Conservation (phyloP, 2,329 filamentous ascomycete genomes). For the Trichoderma afroharzianum region DNA sequence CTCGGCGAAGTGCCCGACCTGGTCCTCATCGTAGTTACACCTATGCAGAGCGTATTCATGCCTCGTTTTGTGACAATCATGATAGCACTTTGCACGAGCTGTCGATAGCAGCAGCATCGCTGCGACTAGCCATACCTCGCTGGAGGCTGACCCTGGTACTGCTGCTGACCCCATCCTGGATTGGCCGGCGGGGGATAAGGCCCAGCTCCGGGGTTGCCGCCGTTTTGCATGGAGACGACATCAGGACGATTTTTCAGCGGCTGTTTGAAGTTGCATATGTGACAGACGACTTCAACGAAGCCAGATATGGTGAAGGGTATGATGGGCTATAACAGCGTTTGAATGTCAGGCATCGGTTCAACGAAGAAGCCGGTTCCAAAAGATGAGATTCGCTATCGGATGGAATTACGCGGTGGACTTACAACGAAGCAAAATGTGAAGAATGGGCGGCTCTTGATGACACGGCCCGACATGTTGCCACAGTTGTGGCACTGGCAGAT, state of each 20-base stretch:
- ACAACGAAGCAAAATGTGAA: slow-evolving; percentile 78
- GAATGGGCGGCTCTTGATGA: slow-evolving; percentile 65
- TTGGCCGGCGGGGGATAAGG: slow-evolving; percentile 28
- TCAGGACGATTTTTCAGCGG: slow-evolving; percentile 57
- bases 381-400: not conserved
- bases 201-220: slow-evolving; percentile 30
- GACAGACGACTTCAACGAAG: slow-evolving; percentile 67
- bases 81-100: not conserved
- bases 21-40: not conserved
- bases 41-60: not conserved
- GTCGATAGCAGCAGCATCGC: not conserved
- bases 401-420: slow-evolving; percentile 28
- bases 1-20: not conserved
- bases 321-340: slow-evolving; percentile 49
- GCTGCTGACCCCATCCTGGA: slow-evolving; percentile 14
- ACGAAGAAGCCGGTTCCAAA: not conserved
- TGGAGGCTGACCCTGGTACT: slow-evolving; percentile 4
- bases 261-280: slow-evolving; percentile 74
- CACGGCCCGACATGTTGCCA: slow-evolving; percentile 59
- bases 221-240: slow-evolving; percentile 49
- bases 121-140: slow-evolving; percentile 6
- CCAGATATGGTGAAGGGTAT: slow-evolving; percentile 66
- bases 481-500: slow-evolving; percentile 64
- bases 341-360: not conserved
- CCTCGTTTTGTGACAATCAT: not conserved